Evolutionary conservation across 768 basidiomycete genomes (phyloP).

Genomic region (Naganishia kalamii): DNA sequence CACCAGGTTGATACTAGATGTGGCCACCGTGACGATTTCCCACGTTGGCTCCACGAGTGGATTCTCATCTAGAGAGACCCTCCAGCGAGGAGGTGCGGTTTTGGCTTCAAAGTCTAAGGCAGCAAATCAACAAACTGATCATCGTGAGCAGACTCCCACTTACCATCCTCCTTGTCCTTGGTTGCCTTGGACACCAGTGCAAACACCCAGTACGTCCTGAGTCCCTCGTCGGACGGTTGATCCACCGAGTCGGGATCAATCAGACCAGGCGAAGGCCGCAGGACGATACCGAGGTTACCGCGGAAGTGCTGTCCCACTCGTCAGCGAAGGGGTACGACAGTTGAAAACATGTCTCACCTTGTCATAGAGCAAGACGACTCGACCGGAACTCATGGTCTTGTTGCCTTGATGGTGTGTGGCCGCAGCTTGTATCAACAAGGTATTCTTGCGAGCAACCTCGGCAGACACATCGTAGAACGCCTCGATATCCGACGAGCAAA

Average conservation of each 20-base stretch:
- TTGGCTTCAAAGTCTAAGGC: slow-evolving; percentile 56
- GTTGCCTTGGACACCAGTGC: slow-evolving; percentile 63
- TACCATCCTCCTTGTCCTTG: slow-evolving; percentile 51
- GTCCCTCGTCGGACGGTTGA: slow-evolving; percentile 52
- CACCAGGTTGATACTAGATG: slow-evolving; percentile 70
- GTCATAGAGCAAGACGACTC: slow-evolving; percentile 68
- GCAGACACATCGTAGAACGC: slow-evolving; percentile 66
- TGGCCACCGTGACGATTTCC: slow-evolving; percentile 60
- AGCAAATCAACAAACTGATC: background rate
- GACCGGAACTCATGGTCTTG: slow-evolving; percentile 64
- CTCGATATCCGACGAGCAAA: slow-evolving; percentile 67
- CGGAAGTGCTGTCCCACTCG: slow-evolving; percentile 60
- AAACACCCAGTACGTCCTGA: slow-evolving; percentile 62
- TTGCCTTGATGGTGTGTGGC: slow-evolving; percentile 58
- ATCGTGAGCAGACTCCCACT: background rate
- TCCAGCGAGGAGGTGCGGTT: slow-evolving; percentile 70
- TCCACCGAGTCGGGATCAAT: slow-evolving; percentile 40
- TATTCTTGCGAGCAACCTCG: slow-evolving; percentile 61
- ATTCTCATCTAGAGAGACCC: slow-evolving; percentile 52
- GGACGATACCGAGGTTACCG: slow-evolving; percentile 62
- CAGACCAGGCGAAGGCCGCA: slow-evolving; percentile 56
- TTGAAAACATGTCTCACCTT: background rate
- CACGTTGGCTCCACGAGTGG: slow-evolving; percentile 58
- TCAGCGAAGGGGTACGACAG: background rate
- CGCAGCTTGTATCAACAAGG: slow-evolving; percentile 59